phyloP scores from a whole-genome alignment of 1,139 yeast species.

The Taiozyma sp. region DNA sequence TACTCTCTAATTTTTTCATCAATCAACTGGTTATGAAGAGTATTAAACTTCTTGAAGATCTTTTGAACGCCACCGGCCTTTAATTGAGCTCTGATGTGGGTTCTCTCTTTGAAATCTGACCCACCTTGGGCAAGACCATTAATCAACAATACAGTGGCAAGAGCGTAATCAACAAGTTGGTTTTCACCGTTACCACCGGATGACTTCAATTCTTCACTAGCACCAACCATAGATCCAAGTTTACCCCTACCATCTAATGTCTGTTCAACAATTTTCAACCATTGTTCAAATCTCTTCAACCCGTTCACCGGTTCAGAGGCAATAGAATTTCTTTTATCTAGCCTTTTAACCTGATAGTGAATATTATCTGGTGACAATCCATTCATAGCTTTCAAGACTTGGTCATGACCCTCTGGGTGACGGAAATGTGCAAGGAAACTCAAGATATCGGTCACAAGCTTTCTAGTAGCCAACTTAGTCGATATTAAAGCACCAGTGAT shows the following conservation, averaged over 20 bases:
- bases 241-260: conserved; percentile 86
- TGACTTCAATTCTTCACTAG: conserved; percentile 76
- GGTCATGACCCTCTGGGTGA: conserved; percentile 53
- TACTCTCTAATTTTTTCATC: conserved; percentile 63
- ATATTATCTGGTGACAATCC: conserved; percentile 54
- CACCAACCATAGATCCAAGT: conserved; percentile 88
- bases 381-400: conserved; percentile 60
- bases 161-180: conserved; percentile 72
- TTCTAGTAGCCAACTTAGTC: conserved; percentile 65
- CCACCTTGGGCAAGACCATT: conserved; percentile 68
- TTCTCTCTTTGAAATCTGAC: conserved; percentile 58
- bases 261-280: conserved; percentile 70
- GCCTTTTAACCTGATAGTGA: conserved; percentile 44
- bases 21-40: conserved; percentile 57
- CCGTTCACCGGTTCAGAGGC: conserved; percentile 25
- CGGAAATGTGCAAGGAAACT: conserved; percentile 48
- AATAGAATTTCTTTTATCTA: conserved; percentile 24
- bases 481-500: conserved; percentile 56
- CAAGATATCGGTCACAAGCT: conserved; percentile 73
- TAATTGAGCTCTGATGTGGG: conserved; percentile 72
- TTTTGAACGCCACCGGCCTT: conserved; percentile 69
- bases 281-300: conserved; percentile 69
- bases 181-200: conserved; percentile 50
- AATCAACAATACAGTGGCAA: conserved; percentile 71
- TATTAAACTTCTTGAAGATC: conserved; percentile 55